phyloP scores from a whole-genome alignment of 2,329 filamentous ascomycete species.

The Cladosporium sphaerospermum region DNA sequence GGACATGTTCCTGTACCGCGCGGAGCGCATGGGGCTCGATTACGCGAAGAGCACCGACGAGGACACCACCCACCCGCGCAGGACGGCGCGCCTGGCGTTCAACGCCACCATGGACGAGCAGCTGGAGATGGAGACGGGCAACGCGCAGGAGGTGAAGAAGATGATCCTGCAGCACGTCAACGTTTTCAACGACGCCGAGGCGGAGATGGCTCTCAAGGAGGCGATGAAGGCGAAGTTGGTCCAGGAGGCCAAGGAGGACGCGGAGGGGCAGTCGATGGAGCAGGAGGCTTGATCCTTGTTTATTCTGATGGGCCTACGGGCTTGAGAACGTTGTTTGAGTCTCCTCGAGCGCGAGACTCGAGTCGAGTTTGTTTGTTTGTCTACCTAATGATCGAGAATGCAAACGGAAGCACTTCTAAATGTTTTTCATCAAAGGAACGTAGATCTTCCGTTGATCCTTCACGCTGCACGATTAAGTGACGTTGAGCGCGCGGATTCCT shows the following conservation, averaged over 20 bases:
- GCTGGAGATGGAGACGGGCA: not conserved
- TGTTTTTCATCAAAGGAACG: no score
- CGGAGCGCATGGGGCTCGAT: not conserved
- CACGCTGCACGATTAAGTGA: no score
- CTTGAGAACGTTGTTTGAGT: no score
- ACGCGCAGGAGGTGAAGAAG: not conserved
- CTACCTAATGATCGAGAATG: no score
- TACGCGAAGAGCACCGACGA: not conserved
- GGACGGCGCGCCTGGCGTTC: not conserved
- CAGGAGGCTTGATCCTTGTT: not conserved
- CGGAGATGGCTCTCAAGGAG: not conserved
- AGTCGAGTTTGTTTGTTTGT: no score
- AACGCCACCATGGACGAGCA: not conserved
- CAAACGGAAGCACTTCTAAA: no score
- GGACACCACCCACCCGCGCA: not conserved
- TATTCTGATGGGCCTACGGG: no score
- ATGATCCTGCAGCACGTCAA: not conserved
- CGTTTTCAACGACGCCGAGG: not conserved
- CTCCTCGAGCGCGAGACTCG: no score
- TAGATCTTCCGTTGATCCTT: no score
- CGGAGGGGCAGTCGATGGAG: not conserved
- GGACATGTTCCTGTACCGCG: not conserved
- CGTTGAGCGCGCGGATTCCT: no score
- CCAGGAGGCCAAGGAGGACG: not conserved
- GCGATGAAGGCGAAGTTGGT: not conserved